Evolutionary conservation across 345 rosid genomes (phyloP).

Genomic region (Pugionium dolabratum): DNA sequence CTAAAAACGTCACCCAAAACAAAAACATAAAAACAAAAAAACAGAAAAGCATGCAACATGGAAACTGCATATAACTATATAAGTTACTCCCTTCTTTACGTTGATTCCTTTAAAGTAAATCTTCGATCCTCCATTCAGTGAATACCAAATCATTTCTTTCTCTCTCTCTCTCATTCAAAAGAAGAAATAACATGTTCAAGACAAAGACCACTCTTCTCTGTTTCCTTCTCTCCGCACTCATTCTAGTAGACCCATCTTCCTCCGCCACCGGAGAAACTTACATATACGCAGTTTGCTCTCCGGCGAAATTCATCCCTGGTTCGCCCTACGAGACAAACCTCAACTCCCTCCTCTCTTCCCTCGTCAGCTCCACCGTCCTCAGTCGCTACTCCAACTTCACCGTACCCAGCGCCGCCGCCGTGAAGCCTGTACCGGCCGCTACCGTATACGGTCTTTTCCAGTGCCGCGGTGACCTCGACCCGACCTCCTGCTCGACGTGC

Average conservation of each 20-base stretch:
- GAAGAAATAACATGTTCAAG: conserved; percentile 9
- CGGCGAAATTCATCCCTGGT: conserved; percentile 50
- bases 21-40: neutral
- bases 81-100: conserved; percentile 53
- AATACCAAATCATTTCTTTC: conserved; percentile 10
- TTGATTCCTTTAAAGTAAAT: conserved; percentile 58
- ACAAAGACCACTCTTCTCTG: conserved; percentile 16
- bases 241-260: conserved; percentile 43
- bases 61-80: conserved; percentile 34
- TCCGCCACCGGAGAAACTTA: conserved; percentile 51
- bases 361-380: conserved; percentile 69
- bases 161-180: neutral
- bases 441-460: conserved; percentile 74
- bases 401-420: conserved; percentile 29
- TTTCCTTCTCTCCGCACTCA: conserved; percentile 31
- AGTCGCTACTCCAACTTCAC: conserved; percentile 62
- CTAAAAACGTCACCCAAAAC: too few species aligned
- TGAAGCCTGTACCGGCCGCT: conserved; percentile 23
- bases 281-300: conserved; percentile 76
- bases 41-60: conserved; percentile 26
- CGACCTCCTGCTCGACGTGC: conserved; percentile 63
- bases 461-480: conserved; percentile 82
- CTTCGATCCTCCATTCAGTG: conserved; percentile 7
- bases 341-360: conserved; percentile 78
- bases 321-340: conserved; percentile 69